These are phyloP conservation scores for Acacia concinna DNA, from an alignment of 331 rosid genomes.

Conservation along the genomic window DNA sequence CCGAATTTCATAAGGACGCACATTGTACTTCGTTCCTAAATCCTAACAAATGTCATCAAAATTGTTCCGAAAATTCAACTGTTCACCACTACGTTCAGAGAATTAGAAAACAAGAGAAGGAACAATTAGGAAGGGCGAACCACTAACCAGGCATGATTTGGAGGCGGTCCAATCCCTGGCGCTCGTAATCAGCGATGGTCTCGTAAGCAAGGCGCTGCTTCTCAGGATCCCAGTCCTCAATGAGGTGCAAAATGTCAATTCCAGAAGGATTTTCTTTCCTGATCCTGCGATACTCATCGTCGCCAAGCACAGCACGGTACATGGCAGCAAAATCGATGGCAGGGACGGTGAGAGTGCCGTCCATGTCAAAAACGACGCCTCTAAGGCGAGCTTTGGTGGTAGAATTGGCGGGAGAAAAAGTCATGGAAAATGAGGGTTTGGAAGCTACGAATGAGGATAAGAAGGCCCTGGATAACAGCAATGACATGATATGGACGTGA, in stretches of 20 bases:
- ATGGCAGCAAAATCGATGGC: conserved; percentile 81
- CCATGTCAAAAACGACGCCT: conserved; percentile 97
- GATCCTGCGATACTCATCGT: conserved; percentile 56
- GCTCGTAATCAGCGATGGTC: conserved; percentile 72
- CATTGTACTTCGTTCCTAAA: background rate
- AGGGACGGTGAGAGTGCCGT: conserved; percentile 95
- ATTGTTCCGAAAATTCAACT: background rate
- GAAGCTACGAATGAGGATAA: conserved; percentile 19
- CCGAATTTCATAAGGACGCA: background rate
- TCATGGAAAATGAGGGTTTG: conserved; percentile 39
- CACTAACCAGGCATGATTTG: conserved; percentile 87
- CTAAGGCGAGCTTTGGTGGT: conserved; percentile 56
- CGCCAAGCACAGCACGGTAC: conserved; percentile 86
- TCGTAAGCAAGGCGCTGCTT: conserved; percentile 66
- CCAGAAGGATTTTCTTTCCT: conserved; percentile 64
- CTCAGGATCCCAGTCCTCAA: conserved; percentile 60
- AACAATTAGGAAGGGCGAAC: background rate
- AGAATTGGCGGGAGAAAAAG: conserved; percentile 19
- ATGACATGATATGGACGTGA: background rate
- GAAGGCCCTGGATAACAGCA: background rate
- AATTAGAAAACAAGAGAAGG: background rate
- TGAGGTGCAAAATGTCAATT: conserved; percentile 71
- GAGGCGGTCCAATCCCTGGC: conserved; percentile 65
- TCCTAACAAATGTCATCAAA: background rate
- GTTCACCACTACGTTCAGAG: background rate